Percentiles rank a stretch among this genome's conserved stretches.
Conservation (phyloP, 352 stramenopile genomes). For the Thalassiosira mediterranea region DNA sequence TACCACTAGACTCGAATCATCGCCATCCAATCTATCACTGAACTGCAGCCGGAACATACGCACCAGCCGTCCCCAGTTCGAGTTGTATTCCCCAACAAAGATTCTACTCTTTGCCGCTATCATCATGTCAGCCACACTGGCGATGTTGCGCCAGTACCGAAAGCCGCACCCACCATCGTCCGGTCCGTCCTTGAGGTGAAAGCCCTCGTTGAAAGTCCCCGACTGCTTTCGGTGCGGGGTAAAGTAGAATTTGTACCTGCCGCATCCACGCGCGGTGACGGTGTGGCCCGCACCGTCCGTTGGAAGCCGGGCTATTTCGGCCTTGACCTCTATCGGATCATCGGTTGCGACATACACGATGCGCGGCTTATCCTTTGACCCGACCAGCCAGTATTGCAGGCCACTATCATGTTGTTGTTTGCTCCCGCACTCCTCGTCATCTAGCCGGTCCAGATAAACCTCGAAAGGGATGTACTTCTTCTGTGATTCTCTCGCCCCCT, state of each 20-base stretch:
- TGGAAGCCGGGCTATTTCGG: conserved; percentile 23
- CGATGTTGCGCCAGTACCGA: conserved; percentile 49
- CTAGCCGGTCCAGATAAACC: conserved; percentile 28
- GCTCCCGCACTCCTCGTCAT: conserved; percentile 6
- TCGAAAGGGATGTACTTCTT: conserved; percentile 50
- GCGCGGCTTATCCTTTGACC: background rate
- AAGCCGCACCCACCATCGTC: conserved; percentile 14
- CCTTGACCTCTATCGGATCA: conserved; percentile 12
- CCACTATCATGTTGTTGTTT: background rate
- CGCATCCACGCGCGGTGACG: conserved; percentile 17
- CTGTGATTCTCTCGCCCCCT: conserved; percentile 2
- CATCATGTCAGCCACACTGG: conserved; percentile 50
- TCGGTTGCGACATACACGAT: conserved; percentile 38
- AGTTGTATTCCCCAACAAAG: conserved; percentile 59
- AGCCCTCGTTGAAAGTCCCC: background rate
- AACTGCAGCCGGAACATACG: conserved; percentile 18
- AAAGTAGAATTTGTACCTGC: conserved; percentile 28
- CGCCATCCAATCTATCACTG: conserved; percentile 16
- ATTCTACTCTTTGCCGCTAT: conserved; percentile 38
- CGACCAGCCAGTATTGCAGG: background rate
- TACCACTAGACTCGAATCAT: background rate
- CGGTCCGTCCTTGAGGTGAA: conserved; percentile 11
- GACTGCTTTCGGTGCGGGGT: background rate
- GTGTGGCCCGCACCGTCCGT: conserved; percentile 11
- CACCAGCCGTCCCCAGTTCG: conserved; percentile 38